Evolutionary conservation across 2,329 filamentous ascomycete species (phyloP), one percentile per base, ranked within the genome.

Genomic region (Zasmidium cellare): DNA sequence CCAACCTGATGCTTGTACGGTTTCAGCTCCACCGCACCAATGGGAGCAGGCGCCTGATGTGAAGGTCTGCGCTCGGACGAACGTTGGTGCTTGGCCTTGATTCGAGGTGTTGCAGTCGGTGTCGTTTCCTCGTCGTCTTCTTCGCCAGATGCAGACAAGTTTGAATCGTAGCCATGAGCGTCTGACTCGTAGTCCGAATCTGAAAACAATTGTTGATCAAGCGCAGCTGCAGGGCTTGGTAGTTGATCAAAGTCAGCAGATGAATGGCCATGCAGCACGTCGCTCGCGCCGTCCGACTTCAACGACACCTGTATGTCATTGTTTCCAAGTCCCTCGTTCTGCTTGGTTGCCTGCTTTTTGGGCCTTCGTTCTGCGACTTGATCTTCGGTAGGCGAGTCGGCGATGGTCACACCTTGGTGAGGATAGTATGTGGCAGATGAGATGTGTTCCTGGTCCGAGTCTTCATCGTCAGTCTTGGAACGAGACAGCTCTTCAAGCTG

Each of bases 1-100:
- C 94, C 94, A 55, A 99, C 94, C 76, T 99, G 94, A 76, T 99
- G 94, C 65, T 91, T 91, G 76, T 97, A 99, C 1, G 94, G 94
- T 69, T 97, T 96, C 59, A 99, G 81, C 74, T 97, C 92, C 65
- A 99, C 96, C 25, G 93, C 93, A 62, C 93, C 91, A 24, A 96
- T 81, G 2, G 92, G 91, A 75, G 72, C 82, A 25, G 72, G 75
- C 44, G 72, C 72, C 16, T 61, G 78, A 66, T 70, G 51, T 64
- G 67, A 20, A 44, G 51, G 51, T 44, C 56, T 47, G 16, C 49
- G 55, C 12, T 57, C 52, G 44, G 60, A 28, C 12, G 53, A 48
- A 23, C 47, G 51, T 20, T 47, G 23, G 11, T 46, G 51, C 73
- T 75, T 46, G 64, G 66, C 56, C 58, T 66, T 52, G 52, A 72